Evolutionary conservation across 73 alveolate genomes (phyloP).

Genomic region (Urostyla sp.): DNA sequence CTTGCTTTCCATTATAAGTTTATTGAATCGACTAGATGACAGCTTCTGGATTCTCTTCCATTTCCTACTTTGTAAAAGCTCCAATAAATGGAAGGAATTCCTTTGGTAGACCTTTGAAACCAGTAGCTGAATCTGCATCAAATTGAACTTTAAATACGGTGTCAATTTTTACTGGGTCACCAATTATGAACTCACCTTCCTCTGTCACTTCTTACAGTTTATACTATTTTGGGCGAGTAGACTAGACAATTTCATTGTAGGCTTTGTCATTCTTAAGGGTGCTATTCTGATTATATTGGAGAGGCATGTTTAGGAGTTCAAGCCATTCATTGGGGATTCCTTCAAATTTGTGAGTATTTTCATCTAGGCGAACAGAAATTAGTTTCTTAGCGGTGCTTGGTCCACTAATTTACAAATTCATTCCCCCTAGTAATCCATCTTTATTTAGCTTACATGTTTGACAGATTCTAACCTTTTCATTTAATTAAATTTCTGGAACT

Average conservation of each 20-base stretch:
- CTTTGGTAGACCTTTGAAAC: slow-evolving; percentile 38
- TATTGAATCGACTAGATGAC: not conserved
- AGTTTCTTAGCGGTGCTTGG: slow-evolving; percentile 21
- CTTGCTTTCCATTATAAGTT: not conserved
- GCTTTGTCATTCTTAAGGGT: slow-evolving; percentile 25
- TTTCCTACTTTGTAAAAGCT: not conserved
- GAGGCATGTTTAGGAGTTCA: slow-evolving; percentile 53
- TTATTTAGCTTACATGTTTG: slow-evolving; percentile 43
- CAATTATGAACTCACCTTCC: slow-evolving; percentile 40
- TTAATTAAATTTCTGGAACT: not conserved
- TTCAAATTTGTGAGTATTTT: slow-evolving; percentile 21
- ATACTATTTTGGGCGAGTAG: not conserved
- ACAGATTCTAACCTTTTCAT: slow-evolving; percentile 20
- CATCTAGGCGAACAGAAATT: slow-evolving; percentile 41
- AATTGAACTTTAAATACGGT: slow-evolving; percentile 32
- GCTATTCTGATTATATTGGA: slow-evolving; percentile 5
- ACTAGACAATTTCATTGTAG: slow-evolving; percentile 12
- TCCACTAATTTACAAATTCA: not conserved
- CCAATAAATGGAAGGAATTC: not conserved
- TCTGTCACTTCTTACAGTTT: not conserved
- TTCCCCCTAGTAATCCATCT: not conserved
- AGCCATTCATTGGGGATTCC: slow-evolving; percentile 58
- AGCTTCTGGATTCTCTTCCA: slow-evolving; percentile 5
- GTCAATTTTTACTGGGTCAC: slow-evolving; percentile 36
- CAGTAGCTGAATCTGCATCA: slow-evolving; percentile 20